A percentile compares a stretch with the other conserved stretches of the same genome.
Evolutionary conservation across 192 early-diverging fungal species (phyloP).

Genomic region (Backusella westeae): DNA sequence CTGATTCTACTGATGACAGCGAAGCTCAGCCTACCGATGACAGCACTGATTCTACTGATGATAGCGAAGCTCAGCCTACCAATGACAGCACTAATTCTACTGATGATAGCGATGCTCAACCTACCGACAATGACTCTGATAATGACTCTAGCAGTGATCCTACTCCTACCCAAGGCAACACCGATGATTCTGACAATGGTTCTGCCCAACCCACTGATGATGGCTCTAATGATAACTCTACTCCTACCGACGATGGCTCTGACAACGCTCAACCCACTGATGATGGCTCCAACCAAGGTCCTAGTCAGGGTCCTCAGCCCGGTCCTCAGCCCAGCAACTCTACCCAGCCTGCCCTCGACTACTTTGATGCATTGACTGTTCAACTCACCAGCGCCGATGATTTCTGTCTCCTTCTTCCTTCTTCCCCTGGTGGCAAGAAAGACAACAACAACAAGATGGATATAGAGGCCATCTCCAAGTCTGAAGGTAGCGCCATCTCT

Average conservation of each 20-base stretch:
- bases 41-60: background rate
- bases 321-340: background rate
- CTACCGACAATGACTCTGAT: background rate
- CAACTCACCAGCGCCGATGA: slow-evolving; percentile 4
- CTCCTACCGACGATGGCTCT: background rate
- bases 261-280: background rate
- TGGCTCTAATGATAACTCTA: background rate
- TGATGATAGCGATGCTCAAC: background rate
- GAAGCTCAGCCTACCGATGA: background rate
- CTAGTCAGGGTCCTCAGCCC: background rate
- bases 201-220: background rate
- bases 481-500: slow-evolving; percentile 39
- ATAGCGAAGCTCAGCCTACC: background rate
- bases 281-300: background rate
- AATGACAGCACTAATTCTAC: background rate
- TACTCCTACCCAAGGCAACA: background rate
- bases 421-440: slow-evolving; percentile 32
- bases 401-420: slow-evolving; percentile 42
- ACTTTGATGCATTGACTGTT: slow-evolving; percentile 13
- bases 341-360: background rate
- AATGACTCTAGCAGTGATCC: background rate
- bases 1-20: background rate
- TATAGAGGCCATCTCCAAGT: slow-evolving; percentile 38
- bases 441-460: slow-evolving; percentile 20
- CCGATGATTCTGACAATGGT: background rate